A percentile compares a stretch with the other conserved stretches of the same genome.
Evolutionary conservation across 805 yeast species (phyloP).

Genomic region (Wickerhamomyces sydowiorum): DNA sequence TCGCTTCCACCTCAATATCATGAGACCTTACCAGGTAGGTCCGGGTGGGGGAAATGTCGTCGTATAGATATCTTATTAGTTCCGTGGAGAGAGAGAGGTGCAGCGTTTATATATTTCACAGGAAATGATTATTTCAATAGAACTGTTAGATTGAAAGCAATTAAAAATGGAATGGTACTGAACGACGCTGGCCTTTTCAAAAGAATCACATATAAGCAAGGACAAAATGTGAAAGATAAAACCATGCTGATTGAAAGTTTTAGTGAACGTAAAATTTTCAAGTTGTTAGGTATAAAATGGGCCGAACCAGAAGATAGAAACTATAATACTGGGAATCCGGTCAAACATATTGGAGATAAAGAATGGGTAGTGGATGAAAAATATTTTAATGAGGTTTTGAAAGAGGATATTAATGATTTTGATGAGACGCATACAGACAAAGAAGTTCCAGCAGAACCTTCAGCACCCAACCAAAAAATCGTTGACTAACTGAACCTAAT

Average conservation of each 20-base stretch:
- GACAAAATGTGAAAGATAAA: conserved; percentile 3
- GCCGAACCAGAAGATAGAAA: conserved; percentile 22
- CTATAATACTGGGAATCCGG: conserved; percentile 11
- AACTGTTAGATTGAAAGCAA: conserved; percentile 37
- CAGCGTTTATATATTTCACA: conserved; percentile 45
- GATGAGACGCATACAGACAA: neutral
- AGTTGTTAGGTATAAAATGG: conserved; percentile 34
- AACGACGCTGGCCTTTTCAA: conserved; percentile 39
- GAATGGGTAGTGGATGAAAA: neutral
- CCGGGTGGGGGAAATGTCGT: conserved; percentile 34
- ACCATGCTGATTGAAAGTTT: conserved; percentile 33
- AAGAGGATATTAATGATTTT: neutral
- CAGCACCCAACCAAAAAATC: too few species aligned
- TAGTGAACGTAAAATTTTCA: conserved; percentile 40
- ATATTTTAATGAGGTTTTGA: neutral
- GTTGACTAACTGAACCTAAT: too few species aligned
- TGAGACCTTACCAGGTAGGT: conserved; percentile 24
- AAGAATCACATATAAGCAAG: neutral
- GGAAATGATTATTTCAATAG: conserved; percentile 51
- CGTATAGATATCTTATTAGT: conserved; percentile 47
- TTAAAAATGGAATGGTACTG: conserved; percentile 29
- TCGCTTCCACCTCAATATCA: conserved; percentile 20
- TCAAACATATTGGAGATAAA: neutral
- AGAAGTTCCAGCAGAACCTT: too few species aligned
- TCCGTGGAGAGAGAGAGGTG: conserved; percentile 40